These are phyloP conservation scores for Hura crepitans DNA, from an alignment of 441 rosid genomes.

Conservation along the genomic window DNA sequence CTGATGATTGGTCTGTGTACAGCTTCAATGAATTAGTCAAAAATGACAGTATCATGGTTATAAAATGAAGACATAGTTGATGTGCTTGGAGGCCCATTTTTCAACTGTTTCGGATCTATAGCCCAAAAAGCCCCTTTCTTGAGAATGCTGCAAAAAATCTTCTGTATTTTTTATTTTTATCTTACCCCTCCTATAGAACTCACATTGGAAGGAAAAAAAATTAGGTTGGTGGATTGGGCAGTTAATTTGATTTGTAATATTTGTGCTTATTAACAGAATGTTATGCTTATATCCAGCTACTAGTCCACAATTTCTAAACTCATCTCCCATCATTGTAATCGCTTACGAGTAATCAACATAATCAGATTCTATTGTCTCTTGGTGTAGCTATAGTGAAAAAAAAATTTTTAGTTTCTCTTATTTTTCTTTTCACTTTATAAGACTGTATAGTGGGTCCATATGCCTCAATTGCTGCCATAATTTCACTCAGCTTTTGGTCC, in stretches of 20 bases:
- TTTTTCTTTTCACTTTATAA: not conserved
- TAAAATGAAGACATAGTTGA: not conserved
- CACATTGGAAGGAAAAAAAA: not conserved
- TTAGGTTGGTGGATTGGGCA: not conserved
- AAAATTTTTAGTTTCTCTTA: not conserved
- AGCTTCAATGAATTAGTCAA: not conserved
- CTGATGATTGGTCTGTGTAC: not conserved
- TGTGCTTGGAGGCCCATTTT: not conserved
- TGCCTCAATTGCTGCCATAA: not conserved
- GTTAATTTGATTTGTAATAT: not conserved
- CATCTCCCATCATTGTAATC: not conserved
- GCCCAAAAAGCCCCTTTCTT: not conserved
- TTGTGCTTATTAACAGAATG: not conserved
- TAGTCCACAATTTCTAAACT: not conserved
- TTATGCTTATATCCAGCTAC: not conserved
- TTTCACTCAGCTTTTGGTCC: conserved; percentile 2
- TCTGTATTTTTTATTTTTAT: not conserved
- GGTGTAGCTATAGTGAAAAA: conserved; percentile 5
- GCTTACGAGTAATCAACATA: not conserved
- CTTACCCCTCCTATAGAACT: not conserved
- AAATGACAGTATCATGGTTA: not conserved
- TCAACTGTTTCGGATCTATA: not conserved
- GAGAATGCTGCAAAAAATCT: not conserved
- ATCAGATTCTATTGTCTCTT: not conserved
- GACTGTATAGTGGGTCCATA: not conserved